Conservation (phyloP, 1,284 basidiomycete genomes). For the Singerocomus inundabilis region DNA sequence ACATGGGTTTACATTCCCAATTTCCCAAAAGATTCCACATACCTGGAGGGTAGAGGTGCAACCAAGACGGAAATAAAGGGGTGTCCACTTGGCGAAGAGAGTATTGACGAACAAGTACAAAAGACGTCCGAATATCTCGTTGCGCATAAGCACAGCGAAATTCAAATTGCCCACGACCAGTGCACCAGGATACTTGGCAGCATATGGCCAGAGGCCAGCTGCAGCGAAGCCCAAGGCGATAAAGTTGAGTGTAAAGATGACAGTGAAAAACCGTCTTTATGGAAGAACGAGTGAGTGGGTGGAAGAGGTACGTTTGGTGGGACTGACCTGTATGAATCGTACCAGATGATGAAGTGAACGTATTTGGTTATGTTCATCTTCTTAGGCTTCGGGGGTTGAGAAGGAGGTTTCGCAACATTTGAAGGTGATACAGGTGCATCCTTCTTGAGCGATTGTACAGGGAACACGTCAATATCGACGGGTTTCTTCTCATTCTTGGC, state of each 20-base stretch:
- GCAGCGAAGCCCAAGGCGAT: slow-evolving; percentile 59
- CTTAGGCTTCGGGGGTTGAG: slow-evolving; percentile 27
- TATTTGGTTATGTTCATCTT: slow-evolving; percentile 54
- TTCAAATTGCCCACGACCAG: slow-evolving; percentile 57
- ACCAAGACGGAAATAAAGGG: slow-evolving; percentile 64
- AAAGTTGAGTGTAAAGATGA: slow-evolving; percentile 57
- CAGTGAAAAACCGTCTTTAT: slow-evolving; percentile 63
- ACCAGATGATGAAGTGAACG: slow-evolving; percentile 62
- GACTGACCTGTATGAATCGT: slow-evolving; percentile 62
- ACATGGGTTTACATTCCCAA: slow-evolving; percentile 7
- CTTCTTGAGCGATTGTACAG: slow-evolving; percentile 41
- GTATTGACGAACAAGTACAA: slow-evolving; percentile 52
- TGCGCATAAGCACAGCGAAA: slow-evolving; percentile 53
- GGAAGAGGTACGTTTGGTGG: background rate
- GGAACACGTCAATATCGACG: slow-evolving; percentile 30
- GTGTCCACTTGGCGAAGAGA: slow-evolving; percentile 68
- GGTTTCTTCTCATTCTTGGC: slow-evolving; percentile 38
- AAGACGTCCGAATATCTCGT: slow-evolving; percentile 56
- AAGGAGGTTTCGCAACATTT: slow-evolving; percentile 26
- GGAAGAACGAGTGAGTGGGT: background rate
- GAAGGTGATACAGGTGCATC: slow-evolving; percentile 34
- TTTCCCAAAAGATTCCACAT: slow-evolving; percentile 1
- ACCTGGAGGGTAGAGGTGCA: slow-evolving; percentile 72
- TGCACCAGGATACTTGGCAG: slow-evolving; percentile 55
- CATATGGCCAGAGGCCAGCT: slow-evolving; percentile 65